Base-by-base conservation (phyloP, 345 rosid species). In the Arabidopsis arenosa region DNA sequence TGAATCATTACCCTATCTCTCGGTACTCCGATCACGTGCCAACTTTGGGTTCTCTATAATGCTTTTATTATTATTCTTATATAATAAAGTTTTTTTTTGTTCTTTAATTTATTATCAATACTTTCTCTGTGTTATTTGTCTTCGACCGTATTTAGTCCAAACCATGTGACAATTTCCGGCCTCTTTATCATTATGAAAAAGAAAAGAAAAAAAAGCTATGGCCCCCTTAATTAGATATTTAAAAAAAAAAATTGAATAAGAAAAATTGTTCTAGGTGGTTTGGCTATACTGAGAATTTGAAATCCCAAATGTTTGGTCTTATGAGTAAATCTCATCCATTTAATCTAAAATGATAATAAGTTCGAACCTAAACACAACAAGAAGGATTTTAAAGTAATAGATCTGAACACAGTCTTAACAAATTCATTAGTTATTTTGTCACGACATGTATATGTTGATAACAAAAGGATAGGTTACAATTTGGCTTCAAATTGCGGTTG, bases 21-120 rank as follows among this genome's bases (percentile, higher is more conserved):
- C 28, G 79, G 66, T 68, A 55, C 39, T 75, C 40, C 45, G 83
- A 84, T 83, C 89, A 88, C 90, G 93, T 88, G 88, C 89, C 23
- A n/a, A 49, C 83, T 69, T 79, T 52, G 84, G 82, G 81, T 76
- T 80, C 81, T 72, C 81, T 72, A 48, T 71, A 45, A 66, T 65
- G 17, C 32, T 63, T 63, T 55, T 55, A 2, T 23, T 55, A 2
- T 23, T 33, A 13, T 53, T 8, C 17, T 5, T 61, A 41, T 52
- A 10, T 43, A 63, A 45, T 43, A 23, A 64, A 5, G 18, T 44
- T 35, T 35, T 3, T 13, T 53, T 55, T 32, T 23, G 26, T 23
- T 40, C 40, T 51, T 52, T 41, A 48, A 26, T 37, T 7, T 28
- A 26, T 37, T 28, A 40, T 60, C 61, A 52, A 48, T 71, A 51